Evolutionary conservation across 805 yeast species (phyloP), one percentile per base, ranked within the genome.

Genomic region (Hanseniaspora occidentalis): DNA sequence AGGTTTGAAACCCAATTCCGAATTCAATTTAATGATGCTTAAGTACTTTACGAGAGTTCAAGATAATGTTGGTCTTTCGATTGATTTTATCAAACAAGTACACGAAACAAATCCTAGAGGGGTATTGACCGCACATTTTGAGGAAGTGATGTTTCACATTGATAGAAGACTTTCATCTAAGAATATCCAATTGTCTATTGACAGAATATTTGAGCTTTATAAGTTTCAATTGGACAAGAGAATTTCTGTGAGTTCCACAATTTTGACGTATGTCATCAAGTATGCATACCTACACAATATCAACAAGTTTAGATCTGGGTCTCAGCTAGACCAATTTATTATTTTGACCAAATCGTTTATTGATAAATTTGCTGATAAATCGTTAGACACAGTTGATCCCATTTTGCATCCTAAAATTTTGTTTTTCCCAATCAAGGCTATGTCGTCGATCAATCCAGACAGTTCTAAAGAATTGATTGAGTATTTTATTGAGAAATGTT

Each of bases 401-500:
- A 45, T 44, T 11, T 39, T 62, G 24, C 62, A 59, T 35, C 64
- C 66, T 19, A 51, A 60, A 2, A 49, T 58, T 7, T 42, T 64
- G 40, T 61, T 60, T 27, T 64, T 66, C 50, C 57, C 66, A 19
- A 50, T 64, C 44, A 50, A 56, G 29, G 41, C 50, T 3, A 46
- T 63, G 22, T 51, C 58, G 2, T 56, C 53, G 35, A 46, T 41
- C 37, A 49, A 53, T 22, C 61, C 65, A 1, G 50, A 49, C 22
- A 53, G 49, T 31, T 66, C 68, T 0, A 42, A 54, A 22, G 50
- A 55, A 20, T 46, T 64, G 31, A 46, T 64, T 46, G 53, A 54
- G 17, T 51, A 54, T 31, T 65, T 52, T 47, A 50, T 52, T 35
- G 46, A 49, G 21, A 42, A 56, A 10, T 56, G 54, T 36, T 53